Evolutionary conservation across 2,329 filamentous ascomycete species (phyloP).

Genomic region (Colletotrichum spinosum): DNA sequence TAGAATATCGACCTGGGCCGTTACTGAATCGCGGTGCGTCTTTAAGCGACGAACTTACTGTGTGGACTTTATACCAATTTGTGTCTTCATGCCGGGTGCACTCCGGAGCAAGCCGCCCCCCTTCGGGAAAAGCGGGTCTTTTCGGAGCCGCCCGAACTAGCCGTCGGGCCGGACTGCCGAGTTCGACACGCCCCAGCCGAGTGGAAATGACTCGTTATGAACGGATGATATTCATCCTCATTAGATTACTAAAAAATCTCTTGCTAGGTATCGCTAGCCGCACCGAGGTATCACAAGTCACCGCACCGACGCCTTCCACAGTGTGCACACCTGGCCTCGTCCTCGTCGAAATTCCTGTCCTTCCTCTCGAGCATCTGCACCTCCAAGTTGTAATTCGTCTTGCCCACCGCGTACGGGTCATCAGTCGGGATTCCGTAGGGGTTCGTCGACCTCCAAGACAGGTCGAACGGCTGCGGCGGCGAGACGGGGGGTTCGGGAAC

Average conservation of each 20-base stretch:
- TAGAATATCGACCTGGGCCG: too few relatives aligned
- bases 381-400: slow-evolving; percentile 26
- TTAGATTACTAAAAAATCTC: neutral
- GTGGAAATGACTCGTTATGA: neutral
- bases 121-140: neutral
- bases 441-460: slow-evolving; percentile 28
- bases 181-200: neutral
- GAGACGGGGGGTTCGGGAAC: slow-evolving; percentile 4
- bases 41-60: too few relatives aligned
- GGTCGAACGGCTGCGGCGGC: slow-evolving; percentile 24
- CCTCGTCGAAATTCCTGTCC: slow-evolving; percentile 11
- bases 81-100: too few relatives aligned
- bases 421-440: slow-evolving; percentile 24
- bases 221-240: neutral
- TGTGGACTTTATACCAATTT: too few relatives aligned
- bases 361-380: slow-evolving; percentile 31
- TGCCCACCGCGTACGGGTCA: slow-evolving; percentile 4
- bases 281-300: neutral
- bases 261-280: neutral
- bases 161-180: neutral
- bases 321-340: slow-evolving; percentile 1
- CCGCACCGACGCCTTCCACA: slow-evolving; percentile 20
- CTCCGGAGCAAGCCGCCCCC: neutral
- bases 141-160: neutral
- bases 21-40: too few relatives aligned